These are phyloP conservation scores for Abortiporus biennis DNA, from an alignment of 1,284 basidiomycete species.

Conservation along the genomic window DNA sequence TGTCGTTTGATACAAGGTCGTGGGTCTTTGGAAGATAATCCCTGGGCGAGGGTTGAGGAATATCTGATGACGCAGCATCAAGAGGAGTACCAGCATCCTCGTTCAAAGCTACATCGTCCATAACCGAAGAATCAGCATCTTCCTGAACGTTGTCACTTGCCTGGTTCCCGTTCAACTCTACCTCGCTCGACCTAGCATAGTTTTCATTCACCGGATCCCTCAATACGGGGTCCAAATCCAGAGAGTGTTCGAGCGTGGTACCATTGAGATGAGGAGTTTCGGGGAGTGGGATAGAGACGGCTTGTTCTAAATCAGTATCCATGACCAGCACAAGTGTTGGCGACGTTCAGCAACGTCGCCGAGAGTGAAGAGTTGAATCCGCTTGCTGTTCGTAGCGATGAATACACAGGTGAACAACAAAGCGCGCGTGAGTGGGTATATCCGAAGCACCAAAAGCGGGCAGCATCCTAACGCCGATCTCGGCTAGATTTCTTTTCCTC, in stretches of 20 bases:
- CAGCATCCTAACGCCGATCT: background rate
- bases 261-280: slow-evolving; percentile 14
- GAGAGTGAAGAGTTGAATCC: slow-evolving; percentile 7
- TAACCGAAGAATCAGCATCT: background rate
- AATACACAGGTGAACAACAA: too few relatives aligned
- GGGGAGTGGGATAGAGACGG: slow-evolving; percentile 21
- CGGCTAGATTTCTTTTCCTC: too few relatives aligned
- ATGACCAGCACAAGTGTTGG: slow-evolving; percentile 13
- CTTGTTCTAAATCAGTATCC: slow-evolving; percentile 21
- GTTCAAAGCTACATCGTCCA: background rate
- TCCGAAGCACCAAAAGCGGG: too few relatives aligned
- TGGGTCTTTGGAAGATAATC: background rate
- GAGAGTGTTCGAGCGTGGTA: background rate
- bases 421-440: too few relatives aligned
- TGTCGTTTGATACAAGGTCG: background rate
- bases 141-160: slow-evolving; percentile 3
- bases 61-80: background rate
- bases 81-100: slow-evolving; percentile 1
- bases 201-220: slow-evolving; percentile 18
- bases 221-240: slow-evolving; percentile 5
- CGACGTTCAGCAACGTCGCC: slow-evolving; percentile 8
- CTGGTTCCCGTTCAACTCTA: slow-evolving; percentile 6
- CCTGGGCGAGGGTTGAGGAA: background rate
- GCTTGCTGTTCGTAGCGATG: slow-evolving; percentile 4
- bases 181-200: slow-evolving; percentile 11